Evolutionary conservation across 495 filamentous ascomycete species (phyloP).

Genomic region (Penicillium paradoxum): DNA sequence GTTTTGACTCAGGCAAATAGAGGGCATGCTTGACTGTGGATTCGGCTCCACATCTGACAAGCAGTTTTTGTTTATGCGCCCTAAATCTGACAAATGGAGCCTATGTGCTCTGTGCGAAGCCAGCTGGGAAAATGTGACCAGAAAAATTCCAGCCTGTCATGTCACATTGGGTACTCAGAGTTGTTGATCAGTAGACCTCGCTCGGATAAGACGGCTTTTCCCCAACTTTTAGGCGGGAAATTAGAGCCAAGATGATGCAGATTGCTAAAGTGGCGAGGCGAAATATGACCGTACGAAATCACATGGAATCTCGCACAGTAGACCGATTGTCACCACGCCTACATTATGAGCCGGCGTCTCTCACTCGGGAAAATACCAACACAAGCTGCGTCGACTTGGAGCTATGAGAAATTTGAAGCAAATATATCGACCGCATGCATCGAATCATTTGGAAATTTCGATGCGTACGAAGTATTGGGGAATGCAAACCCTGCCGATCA

Average conservation of each 20-base stretch:
- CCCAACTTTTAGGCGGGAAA: conserved; percentile 9
- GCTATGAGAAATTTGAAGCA: not conserved
- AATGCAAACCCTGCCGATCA: conserved; percentile 8
- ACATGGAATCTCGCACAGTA: conserved; percentile 6
- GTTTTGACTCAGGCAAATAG: conserved; percentile 13
- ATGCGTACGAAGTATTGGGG: conserved; percentile 11
- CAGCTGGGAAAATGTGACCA: conserved; percentile 5
- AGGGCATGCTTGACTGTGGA: conserved; percentile 10
- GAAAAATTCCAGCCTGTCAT: conserved; percentile 3
- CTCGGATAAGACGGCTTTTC: conserved; percentile 26
- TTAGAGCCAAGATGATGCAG: conserved; percentile 9
- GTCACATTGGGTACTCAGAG: conserved; percentile 13
- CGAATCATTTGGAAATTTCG: not conserved
- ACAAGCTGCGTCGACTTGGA: not conserved
- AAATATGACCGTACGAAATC: not conserved
- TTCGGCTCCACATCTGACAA: conserved; percentile 12
- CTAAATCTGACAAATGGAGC: conserved; percentile 6
- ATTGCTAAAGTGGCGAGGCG: conserved; percentile 13
- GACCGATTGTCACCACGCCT: not conserved
- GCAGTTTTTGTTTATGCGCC: conserved; percentile 15
- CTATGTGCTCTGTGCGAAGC: conserved; percentile 5
- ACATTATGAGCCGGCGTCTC: not conserved
- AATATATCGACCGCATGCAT: conserved; percentile 13
- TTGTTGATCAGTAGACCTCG: conserved; percentile 17
- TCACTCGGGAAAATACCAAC: not conserved